Evolutionary conservation across 208 protist genomes (phyloP).

Genomic region (Wallacemonas sp.): DNA sequence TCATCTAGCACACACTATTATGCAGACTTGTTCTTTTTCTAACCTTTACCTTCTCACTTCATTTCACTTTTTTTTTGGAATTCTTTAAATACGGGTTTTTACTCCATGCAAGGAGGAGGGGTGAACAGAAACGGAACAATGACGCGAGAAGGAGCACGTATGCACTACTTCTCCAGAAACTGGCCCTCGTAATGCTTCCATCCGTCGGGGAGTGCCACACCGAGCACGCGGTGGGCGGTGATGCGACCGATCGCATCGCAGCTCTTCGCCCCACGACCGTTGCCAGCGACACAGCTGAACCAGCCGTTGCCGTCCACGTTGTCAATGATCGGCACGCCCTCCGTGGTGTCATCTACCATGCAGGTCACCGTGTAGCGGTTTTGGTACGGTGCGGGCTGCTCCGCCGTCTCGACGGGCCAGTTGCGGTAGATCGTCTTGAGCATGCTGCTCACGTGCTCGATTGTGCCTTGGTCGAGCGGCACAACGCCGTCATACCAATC

Average conservation of each 20-base stretch:
- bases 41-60: no score
- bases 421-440: conserved; percentile 14
- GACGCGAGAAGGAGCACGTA: no score
- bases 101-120: no score
- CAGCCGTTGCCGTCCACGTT: conserved; percentile 16
- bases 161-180: neutral
- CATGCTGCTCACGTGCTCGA: neutral
- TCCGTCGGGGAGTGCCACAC: conserved; percentile 13
- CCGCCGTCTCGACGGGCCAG: conserved; percentile 18
- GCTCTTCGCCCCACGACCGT: conserved; percentile 20
- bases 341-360: conserved; percentile 18
- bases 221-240: conserved; percentile 25
- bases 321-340: conserved; percentile 17
- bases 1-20: no score
- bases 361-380: conserved; percentile 20
- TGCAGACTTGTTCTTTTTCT: no score
- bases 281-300: conserved; percentile 21
- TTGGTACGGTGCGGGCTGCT: neutral
- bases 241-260: conserved; percentile 32
- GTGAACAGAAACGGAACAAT: no score
- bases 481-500: conserved; percentile 18
- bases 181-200: neutral
- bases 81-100: no score
- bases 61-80: no score
- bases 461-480: neutral